Evolutionary conservation across 2,329 filamentous ascomycete genomes (phyloP).

Genomic region (Lasiodiplodia theobromae): DNA sequence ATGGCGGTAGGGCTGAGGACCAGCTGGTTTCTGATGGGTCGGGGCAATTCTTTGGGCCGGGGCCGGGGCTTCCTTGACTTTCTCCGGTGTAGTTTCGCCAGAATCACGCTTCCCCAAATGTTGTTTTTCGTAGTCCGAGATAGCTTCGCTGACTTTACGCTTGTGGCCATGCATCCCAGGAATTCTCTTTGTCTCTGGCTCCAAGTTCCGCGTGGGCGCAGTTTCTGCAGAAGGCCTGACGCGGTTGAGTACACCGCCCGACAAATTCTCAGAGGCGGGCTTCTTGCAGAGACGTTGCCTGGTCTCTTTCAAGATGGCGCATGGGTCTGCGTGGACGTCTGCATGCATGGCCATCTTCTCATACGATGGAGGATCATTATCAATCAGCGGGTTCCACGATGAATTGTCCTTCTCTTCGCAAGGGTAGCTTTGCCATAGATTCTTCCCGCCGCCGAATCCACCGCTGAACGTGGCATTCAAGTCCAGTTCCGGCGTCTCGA

Average conservation of each 20-base stretch:
- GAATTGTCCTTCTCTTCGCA: neutral
- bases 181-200: neutral
- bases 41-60: neutral
- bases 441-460: slow-evolving; percentile 9
- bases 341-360: neutral
- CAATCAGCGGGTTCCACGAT: slow-evolving; percentile 11
- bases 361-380: slow-evolving; percentile 3
- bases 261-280: neutral
- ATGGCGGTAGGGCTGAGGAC: neutral
- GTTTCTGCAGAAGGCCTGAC: neutral
- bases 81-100: neutral
- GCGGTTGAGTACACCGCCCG: neutral
- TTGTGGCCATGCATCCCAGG: neutral
- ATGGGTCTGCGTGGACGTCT: neutral
- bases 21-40: neutral
- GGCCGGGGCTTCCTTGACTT: neutral
- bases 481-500: slow-evolving; percentile 11
- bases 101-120: slow-evolving; percentile 5
- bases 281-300: slow-evolving; percentile 4
- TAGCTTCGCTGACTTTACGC: slow-evolving; percentile 1
- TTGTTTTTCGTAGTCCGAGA: slow-evolving; percentile 2
- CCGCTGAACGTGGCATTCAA: neutral
- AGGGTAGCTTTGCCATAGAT: slow-evolving; percentile 18
- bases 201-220: neutral
- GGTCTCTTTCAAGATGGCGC: neutral